Evolutionary conservation across 108 stramenopile species (phyloP).

Genomic region (Nannochloropsis salina): DNA sequence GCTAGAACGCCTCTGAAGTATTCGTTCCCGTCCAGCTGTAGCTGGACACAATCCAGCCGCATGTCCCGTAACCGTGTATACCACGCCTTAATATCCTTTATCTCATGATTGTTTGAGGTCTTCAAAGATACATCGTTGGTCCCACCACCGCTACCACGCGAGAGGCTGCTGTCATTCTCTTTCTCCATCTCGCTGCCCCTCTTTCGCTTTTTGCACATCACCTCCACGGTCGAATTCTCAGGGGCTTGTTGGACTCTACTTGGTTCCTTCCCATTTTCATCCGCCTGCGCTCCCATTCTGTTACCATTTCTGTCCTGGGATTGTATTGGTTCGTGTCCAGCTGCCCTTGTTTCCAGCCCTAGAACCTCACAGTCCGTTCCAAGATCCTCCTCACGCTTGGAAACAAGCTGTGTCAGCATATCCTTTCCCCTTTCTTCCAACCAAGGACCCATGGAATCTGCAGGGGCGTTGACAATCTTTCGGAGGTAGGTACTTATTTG

Average conservation of each 20-base stretch:
- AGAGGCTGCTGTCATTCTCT: background rate
- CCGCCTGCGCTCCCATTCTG: background rate
- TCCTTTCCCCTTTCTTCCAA: conserved; percentile 1
- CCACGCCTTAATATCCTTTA: background rate
- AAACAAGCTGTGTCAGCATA: background rate
- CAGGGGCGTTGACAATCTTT: background rate
- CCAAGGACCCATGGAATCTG: background rate
- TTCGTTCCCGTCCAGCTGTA: background rate
- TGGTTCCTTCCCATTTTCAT: background rate
- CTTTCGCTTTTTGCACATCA: background rate
- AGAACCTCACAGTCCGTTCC: background rate
- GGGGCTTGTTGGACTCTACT: no score
- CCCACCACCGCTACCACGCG: background rate
- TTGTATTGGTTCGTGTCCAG: no score
- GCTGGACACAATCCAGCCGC: background rate
- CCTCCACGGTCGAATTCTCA: background rate
- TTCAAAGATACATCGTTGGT: background rate
- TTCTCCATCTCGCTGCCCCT: background rate
- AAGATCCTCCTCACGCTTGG: background rate
- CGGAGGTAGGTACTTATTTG: background rate
- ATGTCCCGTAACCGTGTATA: background rate
- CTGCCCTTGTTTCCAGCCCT: no score
- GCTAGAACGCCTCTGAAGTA: background rate
- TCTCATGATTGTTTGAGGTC: background rate
- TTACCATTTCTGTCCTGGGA: no score